Percentiles rank a stretch among this genome's conserved stretches.
Conservation (phyloP, 345 rosid species). For the Clarkia xantiana region DNA sequence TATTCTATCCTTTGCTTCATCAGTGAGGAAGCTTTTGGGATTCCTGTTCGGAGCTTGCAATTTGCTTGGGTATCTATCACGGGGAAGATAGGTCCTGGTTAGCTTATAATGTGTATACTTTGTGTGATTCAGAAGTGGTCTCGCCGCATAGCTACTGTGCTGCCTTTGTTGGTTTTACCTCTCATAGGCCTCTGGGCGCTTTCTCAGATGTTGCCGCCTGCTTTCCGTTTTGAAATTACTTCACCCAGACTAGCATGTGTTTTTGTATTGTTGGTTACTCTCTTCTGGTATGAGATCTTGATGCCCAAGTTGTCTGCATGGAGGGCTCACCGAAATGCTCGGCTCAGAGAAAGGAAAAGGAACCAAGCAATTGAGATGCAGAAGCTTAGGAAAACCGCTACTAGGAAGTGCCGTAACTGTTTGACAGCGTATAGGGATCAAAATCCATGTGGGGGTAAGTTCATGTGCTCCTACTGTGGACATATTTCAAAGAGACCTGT, state of each 20-base stretch:
- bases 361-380: slow-evolving; percentile 80
- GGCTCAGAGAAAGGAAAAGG: slow-evolving; percentile 72
- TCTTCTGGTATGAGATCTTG: slow-evolving; percentile 95
- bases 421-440: slow-evolving; percentile 78
- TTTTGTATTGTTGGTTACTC: slow-evolving; percentile 77
- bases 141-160: slow-evolving; percentile 98
- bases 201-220: slow-evolving; percentile 92
- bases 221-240: slow-evolving; percentile 82
- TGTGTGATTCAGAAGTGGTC: slow-evolving; percentile 99
- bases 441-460: slow-evolving; percentile 83
- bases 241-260: slow-evolving; percentile 84
- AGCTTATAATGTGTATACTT: slow-evolving; percentile 98
- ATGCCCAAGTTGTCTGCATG: slow-evolving; percentile 95
- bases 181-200: slow-evolving; percentile 92
- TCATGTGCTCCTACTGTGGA: slow-evolving; percentile 97
- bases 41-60: slow-evolving; percentile 9
- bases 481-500: slow-evolving; percentile 93
- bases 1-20: too few species aligned
- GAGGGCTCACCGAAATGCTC: slow-evolving; percentile 66
- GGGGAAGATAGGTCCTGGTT: slow-evolving; percentile 30
- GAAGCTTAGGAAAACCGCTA: slow-evolving; percentile 85
- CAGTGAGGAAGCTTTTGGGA: slow-evolving; percentile 5
- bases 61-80: slow-evolving; percentile 7
- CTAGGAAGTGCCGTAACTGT: slow-evolving; percentile 81
- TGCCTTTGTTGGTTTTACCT: slow-evolving; percentile 95